A percentile compares a stretch with the other conserved stretches of the same genome.
Evolutionary conservation across 192 early-diverging fungal species (phyloP).

Genomic region (Umbelopsis vinacea): DNA sequence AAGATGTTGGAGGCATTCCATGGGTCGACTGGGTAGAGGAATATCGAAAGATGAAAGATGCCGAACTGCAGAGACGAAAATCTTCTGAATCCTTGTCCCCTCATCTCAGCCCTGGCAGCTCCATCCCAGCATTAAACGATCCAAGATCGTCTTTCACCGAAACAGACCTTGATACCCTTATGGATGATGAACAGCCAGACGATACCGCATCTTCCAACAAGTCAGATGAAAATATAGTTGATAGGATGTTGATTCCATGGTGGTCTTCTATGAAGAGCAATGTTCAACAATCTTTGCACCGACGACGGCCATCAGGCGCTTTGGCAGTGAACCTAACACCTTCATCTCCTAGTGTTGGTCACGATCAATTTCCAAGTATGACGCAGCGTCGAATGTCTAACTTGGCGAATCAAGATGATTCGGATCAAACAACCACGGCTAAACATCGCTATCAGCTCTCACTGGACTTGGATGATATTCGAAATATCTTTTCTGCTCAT

Average conservation of each 20-base stretch:
- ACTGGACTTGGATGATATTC: conserved; percentile 14
- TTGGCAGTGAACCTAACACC: background rate
- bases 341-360: background rate
- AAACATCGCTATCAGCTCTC: conserved; percentile 15
- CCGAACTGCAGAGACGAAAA: conserved; percentile 15
- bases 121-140: background rate
- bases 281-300: background rate
- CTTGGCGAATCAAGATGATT: background rate
- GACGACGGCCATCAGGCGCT: background rate
- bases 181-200: background rate
- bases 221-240: background rate
- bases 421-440: background rate
- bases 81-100: background rate
- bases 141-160: background rate
- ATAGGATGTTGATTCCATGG: conserved; percentile 17
- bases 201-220: background rate
- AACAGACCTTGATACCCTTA: background rate
- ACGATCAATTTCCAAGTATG: conserved; percentile 1
- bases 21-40: conserved; percentile 46
- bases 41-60: conserved; percentile 32
- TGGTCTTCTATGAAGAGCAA: conserved; percentile 11
- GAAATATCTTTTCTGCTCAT: background rate
- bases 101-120: background rate
- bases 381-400: conserved; percentile 15
- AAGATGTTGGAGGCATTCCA: conserved; percentile 25